Conservation (phyloP, 2,329 filamentous ascomycete genomes). For the Zymoseptoria crescenta region DNA sequence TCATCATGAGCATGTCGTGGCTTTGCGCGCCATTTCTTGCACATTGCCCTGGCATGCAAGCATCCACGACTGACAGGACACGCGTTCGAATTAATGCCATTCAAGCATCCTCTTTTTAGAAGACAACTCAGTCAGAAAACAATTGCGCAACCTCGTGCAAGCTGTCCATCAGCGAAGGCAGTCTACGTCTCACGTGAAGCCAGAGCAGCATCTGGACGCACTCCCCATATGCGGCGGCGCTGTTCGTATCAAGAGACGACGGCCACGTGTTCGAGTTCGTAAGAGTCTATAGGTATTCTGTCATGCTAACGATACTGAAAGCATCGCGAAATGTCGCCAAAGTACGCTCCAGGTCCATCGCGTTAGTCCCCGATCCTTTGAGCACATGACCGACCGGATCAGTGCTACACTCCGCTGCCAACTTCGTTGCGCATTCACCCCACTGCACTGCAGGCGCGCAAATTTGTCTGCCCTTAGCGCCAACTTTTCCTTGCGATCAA, state of each 20-base stretch:
- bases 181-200: no score
- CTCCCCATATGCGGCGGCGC: no score
- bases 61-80: no score
- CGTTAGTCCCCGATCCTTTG: neutral
- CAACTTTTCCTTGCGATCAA: conserved; percentile 3
- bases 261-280: neutral
- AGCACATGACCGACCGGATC: neutral
- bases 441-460: neutral
- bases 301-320: neutral
- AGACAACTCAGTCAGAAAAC: no score
- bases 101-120: no score
- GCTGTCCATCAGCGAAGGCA: no score
- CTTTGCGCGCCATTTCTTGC: neutral
- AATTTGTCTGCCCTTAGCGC: neutral
- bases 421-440: neutral
- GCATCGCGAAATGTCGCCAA: neutral
- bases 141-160: no score
- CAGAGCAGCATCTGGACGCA: no score
- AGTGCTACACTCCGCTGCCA: neutral
- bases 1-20: neutral
- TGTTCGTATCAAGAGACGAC: no score
- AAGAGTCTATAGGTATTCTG: neutral
- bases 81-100: no score
- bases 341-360: neutral
- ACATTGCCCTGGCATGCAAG: neutral